A percentile compares a stretch with the other conserved stretches of the same genome.
Evolutionary conservation across 1,139 yeast genomes (phyloP).

Genomic region (Scheffersomyces parashehatae): DNA sequence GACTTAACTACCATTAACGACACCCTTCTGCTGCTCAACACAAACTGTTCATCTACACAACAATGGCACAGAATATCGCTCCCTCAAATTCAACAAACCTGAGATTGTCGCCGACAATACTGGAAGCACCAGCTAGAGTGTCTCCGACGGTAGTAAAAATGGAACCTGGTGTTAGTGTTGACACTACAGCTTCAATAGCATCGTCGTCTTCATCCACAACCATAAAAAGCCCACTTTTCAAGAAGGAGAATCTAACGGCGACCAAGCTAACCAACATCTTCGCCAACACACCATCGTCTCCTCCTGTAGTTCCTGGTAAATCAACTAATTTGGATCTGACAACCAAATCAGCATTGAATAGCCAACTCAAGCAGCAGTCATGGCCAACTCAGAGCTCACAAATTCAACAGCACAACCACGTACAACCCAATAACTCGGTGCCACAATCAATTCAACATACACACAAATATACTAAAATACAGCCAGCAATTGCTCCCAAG

Average conservation of each 20-base stretch:
- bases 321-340: neutral
- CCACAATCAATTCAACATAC: conserved; percentile 1
- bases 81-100: too few species aligned
- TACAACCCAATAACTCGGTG: neutral
- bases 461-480: conserved; percentile 37
- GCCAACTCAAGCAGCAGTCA: neutral
- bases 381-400: neutral
- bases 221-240: neutral
- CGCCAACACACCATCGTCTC: neutral
- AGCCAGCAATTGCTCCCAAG: conserved; percentile 44
- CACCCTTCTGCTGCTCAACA: too few species aligned
- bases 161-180: neutral
- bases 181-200: neutral
- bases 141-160: neutral
- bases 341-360: neutral
- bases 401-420: too few species aligned
- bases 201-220: neutral
- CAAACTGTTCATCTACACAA: too few species aligned
- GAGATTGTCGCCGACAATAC: too few species aligned
- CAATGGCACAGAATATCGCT: too few species aligned
- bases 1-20: too few species aligned
- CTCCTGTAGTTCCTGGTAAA: neutral
- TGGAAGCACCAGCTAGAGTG: too few species aligned
- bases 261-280: neutral
- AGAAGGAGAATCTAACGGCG: neutral